Evolutionary conservation across 2,329 filamentous ascomycete species (phyloP), one percentile per base, ranked within the genome.

Genomic region (Triangularia setosa): DNA sequence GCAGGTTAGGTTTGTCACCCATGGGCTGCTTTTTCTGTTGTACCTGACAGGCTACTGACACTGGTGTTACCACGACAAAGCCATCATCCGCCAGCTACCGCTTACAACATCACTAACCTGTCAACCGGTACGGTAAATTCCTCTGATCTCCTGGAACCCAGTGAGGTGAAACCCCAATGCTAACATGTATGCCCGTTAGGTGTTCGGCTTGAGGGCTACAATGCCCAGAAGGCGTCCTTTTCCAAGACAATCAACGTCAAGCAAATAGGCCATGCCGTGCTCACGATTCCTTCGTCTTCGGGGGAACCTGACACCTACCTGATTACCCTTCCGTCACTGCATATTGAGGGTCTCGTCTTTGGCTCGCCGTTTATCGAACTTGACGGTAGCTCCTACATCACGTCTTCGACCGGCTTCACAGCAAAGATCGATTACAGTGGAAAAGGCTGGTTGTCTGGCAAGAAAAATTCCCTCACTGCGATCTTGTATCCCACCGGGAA

Each of bases 161-260:
- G 30, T 12, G 11, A 12, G 14, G 7, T 9, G 9, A 33, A 33
- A 33, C 9, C 30, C 30, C 30, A 33, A 33, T 12, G 35, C 35
- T 40, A 40, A 40, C 35, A 18, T 8, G 35, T 14, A 40, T n/a
- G 14, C 7, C 35, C 6, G n/a, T 40, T 14, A 40, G 35, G 35
- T 65, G 87, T 98, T 58, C 83, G 83, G 73, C 79, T 90, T n/a
- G 82, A 90, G 80, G 94, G 94, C 61, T 97, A 97, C 80, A 97
- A 98, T 73, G 94, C 91, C 16, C 95, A 98, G 75, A 98, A 97
- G 77, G 93, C 94, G 3, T 96, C 92, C 16, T 97, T 99, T 78
- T 91, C 90, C 67, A 89, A 90, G 71, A 97, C 94, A 54, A 97
- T 98, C 77, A 90, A 94, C 73, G 90, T 99, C 74, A 97, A 96